Percentiles rank a stretch among this genome's conserved stretches.
These are phyloP conservation scores for Coelastrella sp. DNA, from an alignment of 139 green algal species.

Conservation along the genomic window DNA sequence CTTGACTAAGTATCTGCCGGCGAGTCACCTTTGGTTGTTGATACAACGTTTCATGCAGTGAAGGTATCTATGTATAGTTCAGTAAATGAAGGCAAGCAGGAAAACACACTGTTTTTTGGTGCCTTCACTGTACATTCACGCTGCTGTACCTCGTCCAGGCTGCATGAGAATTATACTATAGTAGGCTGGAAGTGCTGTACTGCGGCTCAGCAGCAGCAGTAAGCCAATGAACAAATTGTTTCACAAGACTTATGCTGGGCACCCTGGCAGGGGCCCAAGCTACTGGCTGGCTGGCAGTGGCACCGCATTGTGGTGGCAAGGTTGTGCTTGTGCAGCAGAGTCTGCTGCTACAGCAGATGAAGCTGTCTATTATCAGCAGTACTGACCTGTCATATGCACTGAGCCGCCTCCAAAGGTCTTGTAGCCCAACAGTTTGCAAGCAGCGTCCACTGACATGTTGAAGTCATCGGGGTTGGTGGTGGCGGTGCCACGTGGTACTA, in stretches of 20 bases:
- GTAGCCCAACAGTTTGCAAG: conserved; percentile 36
- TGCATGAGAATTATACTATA: neutral
- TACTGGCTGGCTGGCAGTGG: too few species aligned
- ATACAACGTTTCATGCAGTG: too few species aligned
- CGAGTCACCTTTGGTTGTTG: too few species aligned
- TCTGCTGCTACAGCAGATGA: neutral
- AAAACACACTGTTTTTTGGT: neutral
- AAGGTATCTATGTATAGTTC: neutral
- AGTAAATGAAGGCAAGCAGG: neutral
- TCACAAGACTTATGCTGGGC: neutral
- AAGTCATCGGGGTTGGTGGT: conserved; percentile 18
- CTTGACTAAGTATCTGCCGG: neutral
- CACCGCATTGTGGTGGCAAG: neutral
- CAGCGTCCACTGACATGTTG: conserved; percentile 2
- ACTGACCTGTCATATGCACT: conserved; percentile 12
- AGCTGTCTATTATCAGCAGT: neutral
- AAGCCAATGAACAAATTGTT: neutral
- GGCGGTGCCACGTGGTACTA: neutral
- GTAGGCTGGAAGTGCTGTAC: neutral
- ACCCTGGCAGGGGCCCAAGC: neutral
- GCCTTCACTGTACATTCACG: neutral
- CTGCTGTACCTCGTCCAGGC: neutral
- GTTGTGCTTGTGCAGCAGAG: neutral
- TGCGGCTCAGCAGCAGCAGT: neutral
- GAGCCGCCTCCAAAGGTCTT: conserved; percentile 8